phyloP scores from a whole-genome alignment of 2,329 filamentous ascomycete genomes.

The Ascocoryne sarcoides region DNA sequence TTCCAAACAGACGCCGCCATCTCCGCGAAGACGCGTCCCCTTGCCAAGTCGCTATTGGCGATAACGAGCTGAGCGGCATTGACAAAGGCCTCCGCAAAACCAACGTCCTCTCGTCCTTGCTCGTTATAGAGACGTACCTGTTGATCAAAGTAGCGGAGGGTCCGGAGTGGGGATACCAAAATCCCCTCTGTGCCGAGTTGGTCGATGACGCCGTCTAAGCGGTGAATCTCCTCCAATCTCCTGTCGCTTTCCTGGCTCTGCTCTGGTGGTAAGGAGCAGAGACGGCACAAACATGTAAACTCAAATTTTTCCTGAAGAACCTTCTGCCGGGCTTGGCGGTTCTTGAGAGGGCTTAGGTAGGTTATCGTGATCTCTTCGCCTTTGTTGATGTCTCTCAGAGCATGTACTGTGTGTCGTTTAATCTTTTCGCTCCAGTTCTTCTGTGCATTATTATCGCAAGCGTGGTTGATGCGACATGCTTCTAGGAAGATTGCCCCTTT shows the following conservation, averaged over 20 bases:
- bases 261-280: constrained; percentile 30
- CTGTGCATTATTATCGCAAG: constrained; percentile 31
- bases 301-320: constrained; percentile 25
- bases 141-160: constrained; percentile 20
- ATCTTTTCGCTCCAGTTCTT: constrained; percentile 30
- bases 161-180: constrained; percentile 6
- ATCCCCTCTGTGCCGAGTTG: constrained; percentile 6
- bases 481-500: constrained; percentile 29
- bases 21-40: constrained; percentile 25
- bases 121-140: constrained; percentile 22
- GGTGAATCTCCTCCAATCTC: constrained; percentile 18
- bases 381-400: constrained; percentile 28
- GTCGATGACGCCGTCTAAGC: constrained; percentile 22
- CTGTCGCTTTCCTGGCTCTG: constrained; percentile 28
- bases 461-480: constrained; percentile 31
- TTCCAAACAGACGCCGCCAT: constrained; percentile 13
- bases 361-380: constrained; percentile 32
- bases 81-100: constrained; percentile 20
- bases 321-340: constrained; percentile 20
- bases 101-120: constrained; percentile 17
- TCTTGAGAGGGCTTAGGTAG: constrained; percentile 24
- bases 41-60: constrained; percentile 27
- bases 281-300: constrained; percentile 30
- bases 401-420: constrained; percentile 27
- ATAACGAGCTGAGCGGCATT: constrained; percentile 25